Conservation (phyloP, 2,329 filamentous ascomycete genomes). For the Claviceps humidiphila region DNA sequence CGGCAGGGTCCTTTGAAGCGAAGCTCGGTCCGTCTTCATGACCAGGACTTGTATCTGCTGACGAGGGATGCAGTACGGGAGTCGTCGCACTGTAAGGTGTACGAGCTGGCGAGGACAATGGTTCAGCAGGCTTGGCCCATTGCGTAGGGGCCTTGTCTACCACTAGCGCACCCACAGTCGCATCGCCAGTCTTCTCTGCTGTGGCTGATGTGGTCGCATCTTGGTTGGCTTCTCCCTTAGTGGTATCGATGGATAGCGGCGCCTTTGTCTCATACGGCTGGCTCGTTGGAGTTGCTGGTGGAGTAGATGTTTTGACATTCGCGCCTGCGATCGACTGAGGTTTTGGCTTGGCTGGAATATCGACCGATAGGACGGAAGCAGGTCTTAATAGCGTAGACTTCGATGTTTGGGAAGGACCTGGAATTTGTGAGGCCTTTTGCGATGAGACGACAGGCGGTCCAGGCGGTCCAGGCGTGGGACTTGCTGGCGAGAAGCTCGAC, state of each 20-base stretch:
- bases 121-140: conserved; percentile 25
- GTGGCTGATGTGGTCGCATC: not conserved
- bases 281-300: not conserved
- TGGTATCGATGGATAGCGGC: not conserved
- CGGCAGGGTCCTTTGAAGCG: conserved; percentile 25
- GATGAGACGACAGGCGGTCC: not conserved
- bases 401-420: conserved; percentile 2
- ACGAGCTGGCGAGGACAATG: conserved; percentile 45
- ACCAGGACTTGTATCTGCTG: conserved; percentile 62
- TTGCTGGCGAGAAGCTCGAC: conserved; percentile 7
- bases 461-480: conserved; percentile 1
- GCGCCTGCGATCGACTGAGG: not conserved
- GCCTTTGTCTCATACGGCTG: not conserved
- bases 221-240: not conserved
- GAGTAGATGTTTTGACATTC: not conserved
- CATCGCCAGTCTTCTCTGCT: not conserved
- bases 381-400: not conserved
- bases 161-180: conserved; percentile 6
- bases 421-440: conserved; percentile 1
- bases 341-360: not conserved
- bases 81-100: conserved; percentile 64
- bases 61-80: conserved; percentile 52
- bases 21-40: conserved; percentile 48
- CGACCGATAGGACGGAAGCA: not conserved
- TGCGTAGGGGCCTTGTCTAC: conserved; percentile 25